Conservation (phyloP, 1,139 yeast genomes). For the Geotrichum australiense region DNA sequence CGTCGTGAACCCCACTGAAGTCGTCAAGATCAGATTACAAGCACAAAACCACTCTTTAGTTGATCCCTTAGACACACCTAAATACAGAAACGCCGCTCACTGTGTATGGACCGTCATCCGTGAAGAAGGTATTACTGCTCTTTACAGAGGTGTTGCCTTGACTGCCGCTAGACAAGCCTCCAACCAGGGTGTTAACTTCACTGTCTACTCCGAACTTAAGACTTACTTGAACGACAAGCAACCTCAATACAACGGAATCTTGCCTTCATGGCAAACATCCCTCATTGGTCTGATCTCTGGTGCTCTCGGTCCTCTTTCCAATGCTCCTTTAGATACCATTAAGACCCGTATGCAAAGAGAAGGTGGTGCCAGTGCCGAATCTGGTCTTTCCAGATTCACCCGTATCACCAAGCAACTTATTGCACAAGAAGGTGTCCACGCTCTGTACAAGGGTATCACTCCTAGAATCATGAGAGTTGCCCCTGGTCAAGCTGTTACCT, state of each 20-base stretch:
- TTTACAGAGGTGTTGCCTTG: slow-evolving; percentile 90
- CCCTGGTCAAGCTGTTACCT: slow-evolving; percentile 98
- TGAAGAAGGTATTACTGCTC: slow-evolving; percentile 85
- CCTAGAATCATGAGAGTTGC: slow-evolving; percentile 99
- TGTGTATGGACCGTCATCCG: slow-evolving; percentile 75
- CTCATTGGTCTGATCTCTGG: slow-evolving; percentile 87
- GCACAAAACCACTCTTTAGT: slow-evolving; percentile 90
- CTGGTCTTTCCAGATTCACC: slow-evolving; percentile 67
- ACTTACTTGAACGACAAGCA: slow-evolving; percentile 53
- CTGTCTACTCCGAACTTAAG: slow-evolving; percentile 84
- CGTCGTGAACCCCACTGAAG: slow-evolving; percentile 96
- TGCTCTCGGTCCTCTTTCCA: slow-evolving; percentile 95
- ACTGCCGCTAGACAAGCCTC: slow-evolving; percentile 98
- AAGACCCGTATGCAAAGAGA: slow-evolving; percentile 96
- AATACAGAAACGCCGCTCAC: slow-evolving; percentile 90
- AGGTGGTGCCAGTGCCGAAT: slow-evolving; percentile 58
- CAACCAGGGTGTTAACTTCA: slow-evolving; percentile 97
- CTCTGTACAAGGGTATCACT: slow-evolving; percentile 93
- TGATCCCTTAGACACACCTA: slow-evolving; percentile 73
- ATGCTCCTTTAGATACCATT: slow-evolving; percentile 96
- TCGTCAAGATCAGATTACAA: slow-evolving; percentile 90
- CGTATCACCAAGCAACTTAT: slow-evolving; percentile 77
- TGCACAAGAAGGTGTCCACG: slow-evolving; percentile 81
- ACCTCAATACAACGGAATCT: slow-evolving; percentile 49
- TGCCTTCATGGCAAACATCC: slow-evolving; percentile 94